Percentiles rank a stretch among this genome's conserved stretches.
Conservation (phyloP, 495 filamentous ascomycete genomes). For the Penicillium longicatenatum region DNA sequence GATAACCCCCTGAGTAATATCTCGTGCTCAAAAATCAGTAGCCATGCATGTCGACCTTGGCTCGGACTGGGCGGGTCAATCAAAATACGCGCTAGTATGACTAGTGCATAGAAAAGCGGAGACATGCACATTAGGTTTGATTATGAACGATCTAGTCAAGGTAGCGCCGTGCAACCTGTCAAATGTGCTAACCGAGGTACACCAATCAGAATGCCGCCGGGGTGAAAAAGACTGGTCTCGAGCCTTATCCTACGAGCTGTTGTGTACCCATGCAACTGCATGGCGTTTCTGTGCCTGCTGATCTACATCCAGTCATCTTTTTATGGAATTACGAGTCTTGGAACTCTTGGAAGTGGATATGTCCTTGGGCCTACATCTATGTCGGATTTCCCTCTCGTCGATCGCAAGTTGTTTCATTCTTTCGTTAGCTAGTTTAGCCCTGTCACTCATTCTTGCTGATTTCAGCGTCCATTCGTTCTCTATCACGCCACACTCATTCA, state of each 20-base stretch:
- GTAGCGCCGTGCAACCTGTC: neutral
- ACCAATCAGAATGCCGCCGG: neutral
- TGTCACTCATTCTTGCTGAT: neutral
- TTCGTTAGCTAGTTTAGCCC: neutral
- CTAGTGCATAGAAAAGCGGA: neutral
- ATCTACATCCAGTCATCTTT: neutral
- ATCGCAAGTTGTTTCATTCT: neutral
- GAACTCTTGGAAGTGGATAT: neutral
- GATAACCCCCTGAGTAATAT: neutral
- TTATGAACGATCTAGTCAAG: neutral
- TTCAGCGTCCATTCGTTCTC: constrained; percentile 30
- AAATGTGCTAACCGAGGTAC: neutral
- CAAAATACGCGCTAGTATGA: constrained; percentile 1
- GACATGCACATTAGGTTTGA: neutral
- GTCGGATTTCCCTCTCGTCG: neutral
- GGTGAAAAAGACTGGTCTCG: neutral
- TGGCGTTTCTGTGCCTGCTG: neutral
- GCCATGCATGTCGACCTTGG: neutral
- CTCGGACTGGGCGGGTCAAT: neutral
- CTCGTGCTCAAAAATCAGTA: neutral
- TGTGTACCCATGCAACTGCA: neutral
- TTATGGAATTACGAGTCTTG: neutral
- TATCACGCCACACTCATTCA: constrained; percentile 6
- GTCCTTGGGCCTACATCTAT: neutral
- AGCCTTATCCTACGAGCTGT: neutral